Percentiles rank a stretch among this genome's conserved stretches.
Conservation (phyloP, 1,284 basidiomycete genomes). For the Vanrija pseudolonga region DNA sequence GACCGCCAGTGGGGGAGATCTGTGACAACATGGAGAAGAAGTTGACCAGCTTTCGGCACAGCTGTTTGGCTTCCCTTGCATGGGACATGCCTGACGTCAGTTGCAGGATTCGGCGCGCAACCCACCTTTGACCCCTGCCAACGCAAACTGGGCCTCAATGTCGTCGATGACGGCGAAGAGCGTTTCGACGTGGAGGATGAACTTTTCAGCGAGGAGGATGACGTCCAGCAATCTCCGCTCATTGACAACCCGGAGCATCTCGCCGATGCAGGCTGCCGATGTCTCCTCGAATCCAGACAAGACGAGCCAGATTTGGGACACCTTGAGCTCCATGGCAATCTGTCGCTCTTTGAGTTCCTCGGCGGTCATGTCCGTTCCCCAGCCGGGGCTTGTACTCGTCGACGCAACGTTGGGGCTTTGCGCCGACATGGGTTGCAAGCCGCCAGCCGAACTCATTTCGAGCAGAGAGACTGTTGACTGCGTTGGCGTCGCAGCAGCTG, state of each 20-base stretch:
- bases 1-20: conserved; percentile 34
- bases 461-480: conserved; percentile 47
- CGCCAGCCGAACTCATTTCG: conserved; percentile 41
- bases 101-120: background rate
- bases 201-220: conserved; percentile 96
- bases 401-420: conserved; percentile 45
- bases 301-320: conserved; percentile 99
- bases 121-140: conserved; percentile 76
- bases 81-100: conserved; percentile 80
- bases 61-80: conserved; percentile 94
- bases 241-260: conserved; percentile 97
- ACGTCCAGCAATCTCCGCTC: conserved; percentile 94
- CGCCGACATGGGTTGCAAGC: background rate
- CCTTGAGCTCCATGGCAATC: conserved; percentile 91
- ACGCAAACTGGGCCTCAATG: conserved; percentile 83
- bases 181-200: conserved; percentile 97
- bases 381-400: conserved; percentile 6
- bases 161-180: conserved; percentile 97
- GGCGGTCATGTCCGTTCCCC: conserved; percentile 63
- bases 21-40: conserved; percentile 89
- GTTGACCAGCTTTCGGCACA: conserved; percentile 98
- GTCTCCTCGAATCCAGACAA: conserved; percentile 98
- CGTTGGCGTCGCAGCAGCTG: conserved; percentile 53
- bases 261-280: conserved; percentile 97
- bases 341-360: conserved; percentile 86